Evolutionary conservation across 2,329 filamentous ascomycete genomes (phyloP).

Genomic region (Cercospora sojina): DNA sequence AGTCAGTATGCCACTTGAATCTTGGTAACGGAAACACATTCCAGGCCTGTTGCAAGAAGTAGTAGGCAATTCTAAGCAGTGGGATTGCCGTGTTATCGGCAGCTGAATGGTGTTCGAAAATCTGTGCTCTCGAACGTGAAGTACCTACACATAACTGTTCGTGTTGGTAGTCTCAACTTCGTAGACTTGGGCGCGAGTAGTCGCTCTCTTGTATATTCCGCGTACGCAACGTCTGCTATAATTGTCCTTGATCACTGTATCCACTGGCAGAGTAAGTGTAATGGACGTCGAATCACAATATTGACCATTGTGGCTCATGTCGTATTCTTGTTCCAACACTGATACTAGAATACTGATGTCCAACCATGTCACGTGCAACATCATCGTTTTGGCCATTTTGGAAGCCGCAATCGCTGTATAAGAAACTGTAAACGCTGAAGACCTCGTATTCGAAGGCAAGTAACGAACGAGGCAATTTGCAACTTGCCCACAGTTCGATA

Average conservation of each 20-base stretch:
- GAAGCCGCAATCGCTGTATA: neutral
- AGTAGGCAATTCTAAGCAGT: neutral
- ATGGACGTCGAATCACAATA: neutral
- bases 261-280: neutral
- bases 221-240: neutral
- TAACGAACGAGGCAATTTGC: neutral
- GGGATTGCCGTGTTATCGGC: neutral
- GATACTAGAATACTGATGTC: neutral
- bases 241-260: neutral
- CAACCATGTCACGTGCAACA: no score
- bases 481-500: neutral
- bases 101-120: neutral
- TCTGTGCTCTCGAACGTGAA: no score
- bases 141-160: no score
- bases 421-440: neutral
- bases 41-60: neutral
- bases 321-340: neutral
- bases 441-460: no score
- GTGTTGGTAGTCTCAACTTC: no score
- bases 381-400: no score
- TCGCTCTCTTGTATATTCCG: neutral
- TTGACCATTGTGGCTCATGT: no score
- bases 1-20: neutral
- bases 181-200: neutral
- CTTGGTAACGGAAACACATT: neutral